phyloP scores from a whole-genome alignment of 768 basidiomycete genomes.

The Guyanaporus albipodus region DNA sequence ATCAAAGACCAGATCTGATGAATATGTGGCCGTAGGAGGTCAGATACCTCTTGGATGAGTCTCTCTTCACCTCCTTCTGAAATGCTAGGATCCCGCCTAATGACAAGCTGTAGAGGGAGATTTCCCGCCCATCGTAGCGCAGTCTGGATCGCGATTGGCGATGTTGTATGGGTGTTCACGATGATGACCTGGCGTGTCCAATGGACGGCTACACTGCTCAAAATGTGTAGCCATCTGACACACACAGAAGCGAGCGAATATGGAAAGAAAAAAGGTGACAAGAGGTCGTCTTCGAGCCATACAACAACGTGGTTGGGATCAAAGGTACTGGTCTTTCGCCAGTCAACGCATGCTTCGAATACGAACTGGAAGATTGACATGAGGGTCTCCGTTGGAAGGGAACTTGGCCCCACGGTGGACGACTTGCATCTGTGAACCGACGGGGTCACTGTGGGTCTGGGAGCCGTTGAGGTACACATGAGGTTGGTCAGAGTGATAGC shows the following conservation, averaged over 20 bases:
- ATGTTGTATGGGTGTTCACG: background rate
- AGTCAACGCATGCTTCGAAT: constrained; percentile 4
- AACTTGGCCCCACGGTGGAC: background rate
- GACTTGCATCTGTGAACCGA: too few species aligned
- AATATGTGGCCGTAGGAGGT: constrained; percentile 5
- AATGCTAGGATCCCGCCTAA: constrained; percentile 1
- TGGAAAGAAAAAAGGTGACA: constrained; percentile 9
- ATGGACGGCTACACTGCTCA: background rate
- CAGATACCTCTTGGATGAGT: background rate
- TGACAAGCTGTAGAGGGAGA: constrained; percentile 2
- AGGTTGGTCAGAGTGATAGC: too few species aligned
- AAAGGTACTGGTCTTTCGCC: too few species aligned
- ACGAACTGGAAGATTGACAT: constrained; percentile 8
- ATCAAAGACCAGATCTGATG: constrained; percentile 5
- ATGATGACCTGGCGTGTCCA: constrained; percentile 11
- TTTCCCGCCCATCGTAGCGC: constrained; percentile 4
- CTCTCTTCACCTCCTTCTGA: background rate
- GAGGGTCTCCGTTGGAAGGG: constrained; percentile 10
- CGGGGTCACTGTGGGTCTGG: too few species aligned
- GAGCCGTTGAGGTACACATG: too few species aligned
- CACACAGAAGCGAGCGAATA: constrained; percentile 8
- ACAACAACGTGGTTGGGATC: background rate
- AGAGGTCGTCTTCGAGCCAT: constrained; percentile 6
- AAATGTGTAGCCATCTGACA: constrained; percentile 5
- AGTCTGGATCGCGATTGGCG: background rate